Evolutionary conservation across 495 filamentous ascomycete genomes (phyloP), one percentile per base, ranked within the genome.

Genomic region (Evansstolkia leycettana): DNA sequence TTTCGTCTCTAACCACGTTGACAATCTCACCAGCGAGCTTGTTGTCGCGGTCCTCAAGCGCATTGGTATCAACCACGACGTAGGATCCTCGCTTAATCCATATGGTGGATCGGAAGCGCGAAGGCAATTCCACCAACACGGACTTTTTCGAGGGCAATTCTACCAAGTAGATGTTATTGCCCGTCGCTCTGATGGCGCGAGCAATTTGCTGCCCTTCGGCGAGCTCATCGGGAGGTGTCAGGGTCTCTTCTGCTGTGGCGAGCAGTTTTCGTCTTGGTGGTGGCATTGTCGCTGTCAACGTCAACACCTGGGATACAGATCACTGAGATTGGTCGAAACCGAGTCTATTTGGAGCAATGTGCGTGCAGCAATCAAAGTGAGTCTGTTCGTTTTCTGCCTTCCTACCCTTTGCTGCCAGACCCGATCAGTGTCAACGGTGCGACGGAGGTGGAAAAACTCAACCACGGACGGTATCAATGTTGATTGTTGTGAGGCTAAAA

Each of bases 1-100:
- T 90, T 62, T 95, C 90, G 50, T 94, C 82, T 31, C 82, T 64
- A 26, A 98, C 86, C 8, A 98, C 75, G 52, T 94, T 94, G 46
- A 92, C 69, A 50, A 98, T 93, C 57, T 94, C 84, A 11, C 88
- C 90, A 31, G 72, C 67, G 7, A 94, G 69, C 60, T 83, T 88
- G 47, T 85, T 89, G 17, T 76, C 73, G 33, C 79, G 67, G n/a
- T 68, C 71, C 17, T 74, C 74, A 24, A 79, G 68, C 7, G 73
- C 65, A 19, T 68, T 65, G 18, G 76, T 75, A 40, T 95, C 83
- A 14, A 95, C 69, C 12, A 95, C 55, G 15, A 95, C 84, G 55
- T 80, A 95, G 0, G 85, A 84, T 7, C 84, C 81, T 2, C 83
- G 77, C 45, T 78, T 82, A 50, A 95, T 78, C 82, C 86, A 94